Percentiles rank a stretch among this genome's conserved stretches.
These are phyloP conservation scores for Nakazawaea anatomiae DNA, from an alignment of 805 yeast genomes.

Conservation along the genomic window DNA sequence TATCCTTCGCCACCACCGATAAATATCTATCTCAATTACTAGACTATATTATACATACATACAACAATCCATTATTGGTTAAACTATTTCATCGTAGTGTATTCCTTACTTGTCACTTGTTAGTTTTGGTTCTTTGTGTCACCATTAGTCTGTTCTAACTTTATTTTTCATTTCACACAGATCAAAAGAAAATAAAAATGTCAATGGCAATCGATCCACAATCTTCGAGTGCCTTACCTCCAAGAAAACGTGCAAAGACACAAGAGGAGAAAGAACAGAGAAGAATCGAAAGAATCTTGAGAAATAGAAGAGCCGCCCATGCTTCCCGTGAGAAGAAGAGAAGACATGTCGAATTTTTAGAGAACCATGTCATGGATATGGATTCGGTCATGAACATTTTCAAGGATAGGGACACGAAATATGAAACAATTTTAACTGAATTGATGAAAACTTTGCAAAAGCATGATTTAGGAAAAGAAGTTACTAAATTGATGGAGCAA, in stretches of 20 bases:
- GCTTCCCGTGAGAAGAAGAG: constrained; percentile 96
- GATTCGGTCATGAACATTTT: constrained; percentile 20
- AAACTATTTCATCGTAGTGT: no score
- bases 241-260: constrained; percentile 94
- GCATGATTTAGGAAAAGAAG: constrained; percentile 10
- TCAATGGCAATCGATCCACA: background rate
- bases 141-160: no score
- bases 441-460: constrained; percentile 15
- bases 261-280: constrained; percentile 97
- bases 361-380: constrained; percentile 44
- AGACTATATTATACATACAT: no score
- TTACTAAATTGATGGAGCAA: constrained; percentile 10
- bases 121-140: no score
- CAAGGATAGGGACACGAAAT: constrained; percentile 12
- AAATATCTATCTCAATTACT: no score
- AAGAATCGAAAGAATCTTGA: constrained; percentile 82
- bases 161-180: no score
- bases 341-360: constrained; percentile 81
- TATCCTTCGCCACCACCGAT: background rate
- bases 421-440: constrained; percentile 12
- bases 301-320: constrained; percentile 96
- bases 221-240: constrained; percentile 53
- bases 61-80: no score
- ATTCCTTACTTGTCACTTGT: no score
- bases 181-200: background rate